Evolutionary conservation across 2,329 filamentous ascomycete genomes (phyloP), one percentile per base, ranked within the genome.

Genomic region (Cladophialophora chaetospira): DNA sequence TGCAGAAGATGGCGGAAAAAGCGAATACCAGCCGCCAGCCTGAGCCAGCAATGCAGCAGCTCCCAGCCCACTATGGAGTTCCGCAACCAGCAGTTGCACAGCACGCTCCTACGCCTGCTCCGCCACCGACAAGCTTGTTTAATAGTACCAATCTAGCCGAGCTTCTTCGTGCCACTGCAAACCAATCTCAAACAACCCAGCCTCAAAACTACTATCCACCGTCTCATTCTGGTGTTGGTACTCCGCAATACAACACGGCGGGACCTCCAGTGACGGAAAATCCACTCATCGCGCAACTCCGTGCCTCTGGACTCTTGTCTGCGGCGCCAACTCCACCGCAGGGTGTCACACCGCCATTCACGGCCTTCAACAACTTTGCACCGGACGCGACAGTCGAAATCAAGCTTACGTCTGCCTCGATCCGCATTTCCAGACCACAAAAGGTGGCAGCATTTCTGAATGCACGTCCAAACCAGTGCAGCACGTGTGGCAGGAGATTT

Each of bases 401-500:
- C 13, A 71, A 58, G 63, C 77, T 93, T 63, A 86, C 83, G 53
- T 79, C 85, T 3, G 79, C 82, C 5, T 88, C 88, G 25, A 79
- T 95, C 40, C 91, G 91, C 74, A 83, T 88, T 84, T 87, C 86
- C 62, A 88, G 89, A 13, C 87, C 88, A 11, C 82, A 91, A 63
- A 77, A 96, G 11, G 79, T 96, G 5, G 79, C 84, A 15, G 80
- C 79, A 15, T 81, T 97, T 6, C 93, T 96, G 69, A 89, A 93
- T 59, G 84, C 87, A 17, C 83, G 91, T 35, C 89, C 93, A 0
- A 89, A 91, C 57, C 89, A 92, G 55, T 99, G 94, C 71, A 89
- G 88, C 10, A 93, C 93, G 57, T 99, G 94, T 70, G 94, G 93
- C 21, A 84, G 92, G 58, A 87, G 94, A 2, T 99, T 99, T 72